Percentiles rank a stretch among this genome's conserved stretches.
Evolutionary conservation across 2,329 filamentous ascomycete species (phyloP).

Genomic region (Diaporthe sp.): DNA sequence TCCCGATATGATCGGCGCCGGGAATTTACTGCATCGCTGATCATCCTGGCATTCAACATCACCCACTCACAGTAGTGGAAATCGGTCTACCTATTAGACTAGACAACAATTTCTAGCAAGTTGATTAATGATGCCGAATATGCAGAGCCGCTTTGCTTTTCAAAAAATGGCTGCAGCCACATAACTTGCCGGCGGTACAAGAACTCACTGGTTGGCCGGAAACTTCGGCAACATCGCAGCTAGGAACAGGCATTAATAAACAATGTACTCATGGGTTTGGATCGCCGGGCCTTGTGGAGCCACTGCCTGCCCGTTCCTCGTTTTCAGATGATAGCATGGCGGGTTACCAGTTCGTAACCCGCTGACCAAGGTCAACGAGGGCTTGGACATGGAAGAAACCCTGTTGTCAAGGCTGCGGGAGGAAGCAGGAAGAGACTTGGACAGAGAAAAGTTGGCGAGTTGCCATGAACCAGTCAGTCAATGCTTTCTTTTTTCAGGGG

Average conservation of each 20-base stretch:
- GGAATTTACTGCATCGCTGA: background rate
- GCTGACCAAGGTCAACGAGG: background rate
- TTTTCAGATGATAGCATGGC: background rate
- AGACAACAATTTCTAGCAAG: background rate
- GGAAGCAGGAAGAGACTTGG: background rate
- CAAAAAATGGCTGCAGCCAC: background rate
- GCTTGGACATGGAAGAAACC: background rate
- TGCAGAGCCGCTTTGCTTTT: background rate
- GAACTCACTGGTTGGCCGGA: background rate
- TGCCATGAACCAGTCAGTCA: background rate
- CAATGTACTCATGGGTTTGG: background rate
- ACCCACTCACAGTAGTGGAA: background rate
- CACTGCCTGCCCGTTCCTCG: background rate
- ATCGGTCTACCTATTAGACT: background rate
- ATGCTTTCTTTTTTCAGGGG: background rate
- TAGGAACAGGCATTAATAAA: background rate
- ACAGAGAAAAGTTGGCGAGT: background rate
- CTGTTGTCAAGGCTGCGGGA: background rate
- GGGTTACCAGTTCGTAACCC: no score
- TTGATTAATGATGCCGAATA: background rate
- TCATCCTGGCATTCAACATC: background rate
- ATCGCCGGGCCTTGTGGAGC: background rate
- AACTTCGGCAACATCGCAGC: background rate
- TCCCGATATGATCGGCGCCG: conserved; percentile 14
- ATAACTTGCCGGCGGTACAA: background rate